Percentiles rank a stretch among this genome's conserved stretches.
Conservation (phyloP, 768 basidiomycete species). For the Boletus bicolor region DNA sequence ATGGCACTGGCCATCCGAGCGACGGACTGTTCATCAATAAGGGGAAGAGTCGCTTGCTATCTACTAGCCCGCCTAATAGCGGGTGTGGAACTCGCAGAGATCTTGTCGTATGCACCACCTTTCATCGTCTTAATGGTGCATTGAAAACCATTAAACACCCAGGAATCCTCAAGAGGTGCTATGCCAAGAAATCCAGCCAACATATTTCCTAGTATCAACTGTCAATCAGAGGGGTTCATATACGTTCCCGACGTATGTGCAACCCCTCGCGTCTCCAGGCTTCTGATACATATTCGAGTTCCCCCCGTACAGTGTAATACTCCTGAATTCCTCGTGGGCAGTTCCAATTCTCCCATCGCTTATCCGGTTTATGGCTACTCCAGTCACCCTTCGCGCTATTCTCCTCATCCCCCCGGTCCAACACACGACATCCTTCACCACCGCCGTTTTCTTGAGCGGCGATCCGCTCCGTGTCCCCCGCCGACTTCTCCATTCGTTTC, state of each 20-base stretch:
- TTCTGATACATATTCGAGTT: not conserved
- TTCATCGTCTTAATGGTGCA: not conserved
- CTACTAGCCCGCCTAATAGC: not conserved
- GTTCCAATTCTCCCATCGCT: constrained; percentile 30
- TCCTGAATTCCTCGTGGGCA: constrained; percentile 32
- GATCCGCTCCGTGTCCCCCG: constrained; percentile 19
- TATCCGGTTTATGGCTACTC: constrained; percentile 31
- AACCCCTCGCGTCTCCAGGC: not conserved
- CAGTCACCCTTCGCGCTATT: constrained; percentile 21
- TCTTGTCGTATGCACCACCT: constrained; percentile 12
- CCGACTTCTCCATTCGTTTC: constrained; percentile 11
- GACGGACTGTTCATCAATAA: constrained; percentile 5
- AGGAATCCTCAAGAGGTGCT: constrained; percentile 9
- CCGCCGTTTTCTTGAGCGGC: constrained; percentile 10
- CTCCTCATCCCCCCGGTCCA: not conserved
- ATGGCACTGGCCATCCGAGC: not conserved
- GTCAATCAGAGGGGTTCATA: constrained; percentile 24
- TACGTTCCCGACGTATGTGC: constrained; percentile 26
- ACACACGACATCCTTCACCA: constrained; percentile 8
- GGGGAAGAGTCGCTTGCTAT: constrained; percentile 22
- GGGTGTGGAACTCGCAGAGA: not conserved
- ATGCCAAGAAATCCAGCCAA: not conserved
- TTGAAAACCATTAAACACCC: constrained; percentile 4
- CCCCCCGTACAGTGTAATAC: constrained; percentile 14
- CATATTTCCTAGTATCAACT: not conserved